Conservation (phyloP, 139 green algal species). For the Trebouxia sp. region DNA sequence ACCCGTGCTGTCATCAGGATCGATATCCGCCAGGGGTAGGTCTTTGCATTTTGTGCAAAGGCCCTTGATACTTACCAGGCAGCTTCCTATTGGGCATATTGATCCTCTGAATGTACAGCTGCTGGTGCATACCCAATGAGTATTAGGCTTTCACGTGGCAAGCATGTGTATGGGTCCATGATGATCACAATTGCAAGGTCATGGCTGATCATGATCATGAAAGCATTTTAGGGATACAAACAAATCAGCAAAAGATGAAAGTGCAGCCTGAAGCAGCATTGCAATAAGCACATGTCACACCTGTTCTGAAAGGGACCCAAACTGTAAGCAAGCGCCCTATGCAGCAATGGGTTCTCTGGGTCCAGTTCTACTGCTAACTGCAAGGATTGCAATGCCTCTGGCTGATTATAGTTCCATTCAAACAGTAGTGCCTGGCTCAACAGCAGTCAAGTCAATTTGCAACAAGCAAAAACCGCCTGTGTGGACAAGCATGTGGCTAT, state of each 20-base stretch:
- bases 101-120: too few species aligned
- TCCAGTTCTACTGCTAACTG: background rate
- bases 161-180: too few species aligned
- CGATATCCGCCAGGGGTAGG: too few species aligned
- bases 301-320: background rate
- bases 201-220: too few species aligned
- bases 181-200: too few species aligned
- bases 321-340: background rate
- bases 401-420: background rate
- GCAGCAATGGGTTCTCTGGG: background rate
- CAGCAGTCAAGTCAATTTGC: background rate
- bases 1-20: too few species aligned
- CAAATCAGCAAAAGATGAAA: background rate
- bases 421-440: background rate
- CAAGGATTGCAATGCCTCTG: background rate
- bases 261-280: background rate
- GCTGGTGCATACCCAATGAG: too few species aligned
- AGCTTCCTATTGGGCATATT: too few species aligned
- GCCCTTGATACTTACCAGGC: too few species aligned
- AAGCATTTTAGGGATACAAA: background rate
- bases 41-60: too few species aligned
- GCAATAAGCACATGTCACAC: background rate
- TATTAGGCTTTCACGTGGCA: too few species aligned
- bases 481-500: background rate
- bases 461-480: background rate